Conservation (phyloP, 192 early-diverging fungal species). For the Rhizoclosmatium globosum region DNA sequence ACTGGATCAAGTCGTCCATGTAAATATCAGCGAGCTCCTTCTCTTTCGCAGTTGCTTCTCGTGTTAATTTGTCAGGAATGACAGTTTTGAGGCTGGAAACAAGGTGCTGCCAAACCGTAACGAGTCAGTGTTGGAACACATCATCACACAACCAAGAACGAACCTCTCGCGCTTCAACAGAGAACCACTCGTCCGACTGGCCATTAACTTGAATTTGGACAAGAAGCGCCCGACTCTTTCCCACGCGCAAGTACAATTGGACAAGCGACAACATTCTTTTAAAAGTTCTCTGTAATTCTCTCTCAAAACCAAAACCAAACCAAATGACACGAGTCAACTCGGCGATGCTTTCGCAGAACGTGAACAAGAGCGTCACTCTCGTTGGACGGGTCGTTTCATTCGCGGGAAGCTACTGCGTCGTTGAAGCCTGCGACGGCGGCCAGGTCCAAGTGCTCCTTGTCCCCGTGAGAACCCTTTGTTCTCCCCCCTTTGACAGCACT, state of each 20-base stretch:
- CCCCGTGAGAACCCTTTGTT: not conserved
- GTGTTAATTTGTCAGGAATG: not conserved
- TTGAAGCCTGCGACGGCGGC: conserved; percentile 28
- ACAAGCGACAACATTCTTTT: not conserved
- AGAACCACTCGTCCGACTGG: not conserved
- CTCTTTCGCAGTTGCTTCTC: not conserved
- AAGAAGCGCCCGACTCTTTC: not conserved
- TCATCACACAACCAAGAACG: too few relatives aligned
- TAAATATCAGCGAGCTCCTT: conserved; percentile 7
- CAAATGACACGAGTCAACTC: not conserved
- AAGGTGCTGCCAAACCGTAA: not conserved
- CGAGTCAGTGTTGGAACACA: too few relatives aligned
- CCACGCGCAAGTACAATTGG: not conserved
- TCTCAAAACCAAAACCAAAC: not conserved
- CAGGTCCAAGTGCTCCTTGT: conserved; percentile 9
- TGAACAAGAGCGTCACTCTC: conserved; percentile 14
- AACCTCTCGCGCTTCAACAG: not conserved
- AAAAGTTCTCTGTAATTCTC: not conserved
- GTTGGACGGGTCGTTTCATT: conserved; percentile 14
- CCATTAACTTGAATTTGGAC: not conserved
- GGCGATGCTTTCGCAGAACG: not conserved
- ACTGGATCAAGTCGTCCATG: not conserved
- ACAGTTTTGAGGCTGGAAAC: not conserved
- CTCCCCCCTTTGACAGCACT: not conserved
- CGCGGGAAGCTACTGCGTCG: not conserved